Evolutionary conservation across 495 filamentous ascomycete species (phyloP).

Genomic region (Friedmanniomyces endolithicus): DNA sequence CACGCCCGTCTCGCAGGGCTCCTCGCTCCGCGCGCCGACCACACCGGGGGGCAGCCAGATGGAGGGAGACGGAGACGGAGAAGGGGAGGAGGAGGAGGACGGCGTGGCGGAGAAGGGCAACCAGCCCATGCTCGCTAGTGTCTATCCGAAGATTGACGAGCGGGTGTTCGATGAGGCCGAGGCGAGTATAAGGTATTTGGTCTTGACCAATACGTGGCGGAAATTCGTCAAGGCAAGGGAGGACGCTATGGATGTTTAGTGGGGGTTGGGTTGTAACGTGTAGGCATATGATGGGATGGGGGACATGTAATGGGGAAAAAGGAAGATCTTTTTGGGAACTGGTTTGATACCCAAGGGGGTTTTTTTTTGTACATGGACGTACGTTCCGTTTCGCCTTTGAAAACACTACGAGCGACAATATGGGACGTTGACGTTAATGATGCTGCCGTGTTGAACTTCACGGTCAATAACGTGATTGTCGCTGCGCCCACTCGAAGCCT

Average conservation of each 20-base stretch:
- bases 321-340: too few relatives aligned
- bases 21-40: neutral
- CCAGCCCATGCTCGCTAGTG: neutral
- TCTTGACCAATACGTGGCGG: constrained; percentile 29
- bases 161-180: constrained; percentile 25
- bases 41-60: neutral
- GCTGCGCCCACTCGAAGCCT: too few relatives aligned
- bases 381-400: too few relatives aligned
- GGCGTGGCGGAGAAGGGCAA: neutral
- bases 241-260: neutral
- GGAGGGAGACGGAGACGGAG: neutral
- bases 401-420: too few relatives aligned
- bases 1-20: neutral
- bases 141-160: constrained; percentile 7
- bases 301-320: too few relatives aligned
- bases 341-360: too few relatives aligned
- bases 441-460: too few relatives aligned
- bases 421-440: too few relatives aligned
- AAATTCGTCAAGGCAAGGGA: neutral
- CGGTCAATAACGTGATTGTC: too few relatives aligned
- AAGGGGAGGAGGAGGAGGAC: neutral
- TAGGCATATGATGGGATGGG: too few relatives aligned
- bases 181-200: constrained; percentile 26
- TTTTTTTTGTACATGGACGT: too few relatives aligned
- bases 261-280: neutral